A percentile compares a stretch with the other conserved stretches of the same genome.
phyloP scores from a whole-genome alignment of 78 protist species.

The Mantamonas sphyraenae region DNA sequence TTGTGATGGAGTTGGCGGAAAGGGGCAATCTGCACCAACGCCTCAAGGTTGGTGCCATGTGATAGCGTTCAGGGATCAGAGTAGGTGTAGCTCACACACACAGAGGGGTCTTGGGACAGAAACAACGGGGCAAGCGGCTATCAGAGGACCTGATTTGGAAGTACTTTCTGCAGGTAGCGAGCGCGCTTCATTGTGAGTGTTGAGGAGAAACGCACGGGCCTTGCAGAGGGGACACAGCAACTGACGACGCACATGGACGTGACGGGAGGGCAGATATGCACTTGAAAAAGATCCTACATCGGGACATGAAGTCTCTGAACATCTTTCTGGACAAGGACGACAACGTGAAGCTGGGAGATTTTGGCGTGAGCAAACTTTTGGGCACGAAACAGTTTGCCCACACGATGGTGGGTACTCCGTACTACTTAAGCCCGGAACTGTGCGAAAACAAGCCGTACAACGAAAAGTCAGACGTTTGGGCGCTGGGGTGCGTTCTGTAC shows the following conservation, averaged over 20 bases:
- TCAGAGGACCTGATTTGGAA: constrained; percentile 11
- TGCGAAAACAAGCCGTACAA: constrained; percentile 9
- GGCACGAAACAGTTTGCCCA: neutral
- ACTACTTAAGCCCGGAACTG: constrained; percentile 54
- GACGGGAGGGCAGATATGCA: too few species aligned
- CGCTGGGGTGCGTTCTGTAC: constrained; percentile 22
- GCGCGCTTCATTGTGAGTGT: neutral
- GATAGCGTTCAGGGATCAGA: too few species aligned
- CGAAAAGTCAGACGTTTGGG: constrained; percentile 50
- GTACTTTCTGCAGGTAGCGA: constrained; percentile 4
- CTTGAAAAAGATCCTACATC: constrained; percentile 17
- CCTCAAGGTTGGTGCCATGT: neutral
- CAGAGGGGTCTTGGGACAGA: too few species aligned
- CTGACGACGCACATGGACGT: too few species aligned
- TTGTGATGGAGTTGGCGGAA: constrained; percentile 59
- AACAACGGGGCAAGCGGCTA: neutral
- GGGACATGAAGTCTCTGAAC: constrained; percentile 63
- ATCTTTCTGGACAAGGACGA: constrained; percentile 25
- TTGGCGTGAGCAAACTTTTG: constrained; percentile 33
- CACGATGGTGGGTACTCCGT: constrained; percentile 45
- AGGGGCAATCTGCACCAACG: constrained; percentile 26
- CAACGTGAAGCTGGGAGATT: constrained; percentile 46
- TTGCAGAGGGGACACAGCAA: too few species aligned
- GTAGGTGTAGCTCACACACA: too few species aligned
- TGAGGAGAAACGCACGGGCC: too few species aligned